These are phyloP conservation scores for Pichia cephalocereana DNA, from an alignment of 805 yeast genomes.

Conservation along the genomic window DNA sequence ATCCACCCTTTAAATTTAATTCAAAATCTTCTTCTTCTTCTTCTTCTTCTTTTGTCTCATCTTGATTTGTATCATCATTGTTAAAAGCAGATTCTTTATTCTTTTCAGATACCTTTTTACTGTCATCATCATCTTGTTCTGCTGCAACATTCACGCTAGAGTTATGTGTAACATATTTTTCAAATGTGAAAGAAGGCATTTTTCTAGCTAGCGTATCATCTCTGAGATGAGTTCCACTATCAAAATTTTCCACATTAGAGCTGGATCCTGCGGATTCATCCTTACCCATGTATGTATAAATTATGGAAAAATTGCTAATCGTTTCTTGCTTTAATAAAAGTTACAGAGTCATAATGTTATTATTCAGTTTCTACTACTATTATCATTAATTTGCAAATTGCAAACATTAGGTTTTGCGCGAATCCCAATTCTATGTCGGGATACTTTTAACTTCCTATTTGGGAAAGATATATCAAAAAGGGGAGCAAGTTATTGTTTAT, in stretches of 20 bases:
- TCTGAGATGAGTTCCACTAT: background rate
- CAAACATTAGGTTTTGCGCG: no score
- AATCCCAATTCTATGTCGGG: no score
- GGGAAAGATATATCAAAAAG: no score
- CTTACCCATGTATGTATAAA: background rate
- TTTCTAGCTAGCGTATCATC: constrained; percentile 10
- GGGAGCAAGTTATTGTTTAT: no score
- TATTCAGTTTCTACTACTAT: no score
- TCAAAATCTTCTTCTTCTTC: background rate
- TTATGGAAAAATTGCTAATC: no score
- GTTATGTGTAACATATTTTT: constrained; percentile 1
- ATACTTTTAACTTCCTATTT: no score
- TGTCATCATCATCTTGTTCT: background rate
- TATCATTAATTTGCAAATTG: no score
- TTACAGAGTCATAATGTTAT: no score
- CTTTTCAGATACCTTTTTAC: background rate
- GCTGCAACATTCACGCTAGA: background rate
- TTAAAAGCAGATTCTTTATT: background rate
- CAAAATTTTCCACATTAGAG: background rate
- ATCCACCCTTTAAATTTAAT: constrained; percentile 2
- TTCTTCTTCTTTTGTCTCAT: background rate
- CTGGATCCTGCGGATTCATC: background rate
- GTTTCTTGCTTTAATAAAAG: no score
- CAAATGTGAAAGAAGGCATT: constrained; percentile 5
- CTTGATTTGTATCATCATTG: background rate